phyloP scores from a whole-genome alignment of 2,329 filamentous ascomycete species.

The Aspergillus piperis region DNA sequence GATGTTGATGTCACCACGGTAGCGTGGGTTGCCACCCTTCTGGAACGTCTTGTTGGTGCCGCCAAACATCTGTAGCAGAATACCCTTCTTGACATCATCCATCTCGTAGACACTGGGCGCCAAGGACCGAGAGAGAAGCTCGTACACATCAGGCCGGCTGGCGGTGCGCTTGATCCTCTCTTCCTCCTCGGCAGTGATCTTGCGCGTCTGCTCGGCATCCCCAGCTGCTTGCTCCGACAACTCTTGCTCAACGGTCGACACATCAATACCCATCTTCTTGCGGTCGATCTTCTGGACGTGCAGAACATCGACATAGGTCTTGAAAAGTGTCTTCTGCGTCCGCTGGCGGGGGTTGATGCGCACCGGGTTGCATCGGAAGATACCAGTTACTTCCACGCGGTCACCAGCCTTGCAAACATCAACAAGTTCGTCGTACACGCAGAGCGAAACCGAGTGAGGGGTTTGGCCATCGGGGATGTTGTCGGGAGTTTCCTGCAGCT shows the following conservation, averaged over 20 bases:
- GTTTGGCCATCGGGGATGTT: slow-evolving; percentile 94
- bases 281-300: slow-evolving; percentile 97
- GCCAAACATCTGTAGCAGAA: slow-evolving; percentile 92
- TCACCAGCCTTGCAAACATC: slow-evolving; percentile 98
- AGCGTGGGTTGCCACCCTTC: slow-evolving; percentile 92
- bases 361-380: slow-evolving; percentile 93
- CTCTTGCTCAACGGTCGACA: slow-evolving; percentile 82
- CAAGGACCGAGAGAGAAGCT: slow-evolving; percentile 83
- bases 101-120: slow-evolving; percentile 96
- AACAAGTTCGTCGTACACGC: slow-evolving; percentile 94
- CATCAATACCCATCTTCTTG: slow-evolving; percentile 87
- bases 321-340: slow-evolving; percentile 92
- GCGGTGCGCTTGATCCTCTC: slow-evolving; percentile 82
- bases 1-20: slow-evolving; percentile 96
- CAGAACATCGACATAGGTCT: slow-evolving; percentile 93
- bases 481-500: slow-evolving; percentile 95
- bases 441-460: slow-evolving; percentile 93
- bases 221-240: slow-evolving; percentile 71
- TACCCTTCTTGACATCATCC: slow-evolving; percentile 99
- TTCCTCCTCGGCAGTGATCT: slow-evolving; percentile 82
- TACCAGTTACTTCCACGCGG: slow-evolving; percentile 90
- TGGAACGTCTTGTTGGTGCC: slow-evolving; percentile 98
- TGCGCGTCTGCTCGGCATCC: slow-evolving; percentile 78
- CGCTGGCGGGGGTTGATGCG: slow-evolving; percentile 91
- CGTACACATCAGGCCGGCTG: slow-evolving; percentile 82